phyloP scores from a whole-genome alignment of 2,329 filamentous ascomycete genomes.

The Fusarium neocosmosporiellum region DNA sequence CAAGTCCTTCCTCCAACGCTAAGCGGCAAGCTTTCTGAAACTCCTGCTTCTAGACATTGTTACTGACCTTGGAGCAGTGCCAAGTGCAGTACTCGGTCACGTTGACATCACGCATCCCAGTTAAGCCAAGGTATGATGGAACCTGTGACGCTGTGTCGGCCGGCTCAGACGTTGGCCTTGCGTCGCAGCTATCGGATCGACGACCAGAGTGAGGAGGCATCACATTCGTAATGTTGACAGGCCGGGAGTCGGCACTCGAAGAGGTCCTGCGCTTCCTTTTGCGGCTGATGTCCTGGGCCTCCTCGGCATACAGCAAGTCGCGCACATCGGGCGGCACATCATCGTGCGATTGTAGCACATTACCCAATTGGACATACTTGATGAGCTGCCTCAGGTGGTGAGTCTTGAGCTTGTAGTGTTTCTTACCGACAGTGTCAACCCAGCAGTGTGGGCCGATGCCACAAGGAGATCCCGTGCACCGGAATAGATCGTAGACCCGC shows the following conservation, averaged over 20 bases:
- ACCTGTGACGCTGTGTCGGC: not conserved
- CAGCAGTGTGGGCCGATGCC: constrained; percentile 2
- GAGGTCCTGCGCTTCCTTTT: constrained; percentile 5
- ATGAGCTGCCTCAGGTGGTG: constrained; percentile 2
- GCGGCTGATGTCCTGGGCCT: not conserved
- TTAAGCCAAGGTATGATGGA: constrained; percentile 3
- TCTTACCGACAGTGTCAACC: constrained; percentile 1
- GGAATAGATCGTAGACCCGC: not conserved
- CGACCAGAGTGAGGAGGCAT: not conserved
- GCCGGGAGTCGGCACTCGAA: not conserved
- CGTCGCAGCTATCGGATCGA: not conserved
- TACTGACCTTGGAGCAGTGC: constrained; percentile 10
- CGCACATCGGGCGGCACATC: constrained; percentile 1
- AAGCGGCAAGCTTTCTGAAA: constrained; percentile 5
- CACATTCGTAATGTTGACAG: constrained; percentile 7
- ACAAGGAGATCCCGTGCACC: not conserved
- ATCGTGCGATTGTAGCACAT: constrained; percentile 3
- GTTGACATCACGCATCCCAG: constrained; percentile 2
- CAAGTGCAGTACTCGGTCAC: constrained; percentile 3
- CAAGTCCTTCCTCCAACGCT: not conserved
- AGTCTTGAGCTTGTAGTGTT: constrained; percentile 10
- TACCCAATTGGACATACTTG: constrained; percentile 1
- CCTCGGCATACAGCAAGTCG: constrained; percentile 1
- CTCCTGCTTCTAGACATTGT: constrained; percentile 8
- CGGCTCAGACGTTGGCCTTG: not conserved